Base-by-base conservation (phyloP, 2,329 filamentous ascomycete species). In the Penicillium sp. region DNA sequence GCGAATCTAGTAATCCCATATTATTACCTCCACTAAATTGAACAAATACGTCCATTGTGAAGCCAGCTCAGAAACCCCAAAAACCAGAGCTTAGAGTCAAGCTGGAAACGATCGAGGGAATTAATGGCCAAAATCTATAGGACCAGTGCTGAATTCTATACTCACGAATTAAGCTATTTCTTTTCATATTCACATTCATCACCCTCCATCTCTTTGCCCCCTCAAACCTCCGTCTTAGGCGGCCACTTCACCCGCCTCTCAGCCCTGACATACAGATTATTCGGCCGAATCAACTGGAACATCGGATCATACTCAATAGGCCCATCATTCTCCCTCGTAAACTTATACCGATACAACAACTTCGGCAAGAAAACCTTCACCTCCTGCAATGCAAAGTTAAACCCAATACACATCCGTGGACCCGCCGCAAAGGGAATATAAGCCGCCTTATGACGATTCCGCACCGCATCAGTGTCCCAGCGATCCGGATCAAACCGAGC, bases 381-480 rank as follows among this genome's bases (percentile, higher is more conserved):
- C 71, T 88, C 85, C 59, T 83, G 80, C 6, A 88, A 74, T 0
- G 85, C 86, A 70, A 88, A 87, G 72, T 87, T 88, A 78, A 87
- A 88, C 0, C 86, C 86, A 57, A 88, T 84, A 61, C 86, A 88
- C 74, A 81, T 82, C 1, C 86, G 76, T 0, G 78, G 81, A 0
- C 86, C 86, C 0, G 80, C 75, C 0, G 82, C 85, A 62, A 88
- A 89, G 0, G 86, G 86, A 3, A 84, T 76, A 65, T 88, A 88
- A 0, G 82, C 75, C 1, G 78, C 80, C 34, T 79, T 78, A 48
- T 82, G 83, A 1, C 79, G 70, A 63, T 78, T 79, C 75, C 84
- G 84, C 56, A 85, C 83, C 12, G 77, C 56, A 5, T 63, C 63
- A 4, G 80, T 80, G 62, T 82, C 80, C 86, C 86, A 88, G 4